Conservation (phyloP, 768 basidiomycete genomes). For the Boletus reticulatus region DNA sequence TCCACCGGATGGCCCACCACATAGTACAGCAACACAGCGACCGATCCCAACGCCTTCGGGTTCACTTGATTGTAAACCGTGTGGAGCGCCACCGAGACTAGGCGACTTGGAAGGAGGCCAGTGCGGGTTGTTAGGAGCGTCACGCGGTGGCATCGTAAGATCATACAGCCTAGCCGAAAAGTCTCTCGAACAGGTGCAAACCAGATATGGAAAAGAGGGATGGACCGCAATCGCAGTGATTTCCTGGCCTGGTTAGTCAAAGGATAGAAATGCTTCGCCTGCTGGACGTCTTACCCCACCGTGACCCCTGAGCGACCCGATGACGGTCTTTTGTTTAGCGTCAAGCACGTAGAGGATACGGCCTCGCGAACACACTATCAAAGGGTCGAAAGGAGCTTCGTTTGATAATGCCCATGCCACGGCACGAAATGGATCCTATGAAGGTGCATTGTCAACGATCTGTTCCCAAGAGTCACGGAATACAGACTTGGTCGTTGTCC, state of each 20-base stretch:
- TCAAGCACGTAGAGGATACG: conserved; percentile 59
- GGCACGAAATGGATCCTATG: conserved; percentile 26
- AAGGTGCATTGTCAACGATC: conserved; percentile 7
- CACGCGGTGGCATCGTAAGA: conserved; percentile 38
- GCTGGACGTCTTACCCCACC: conserved; percentile 56
- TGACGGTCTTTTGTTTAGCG: conserved; percentile 36
- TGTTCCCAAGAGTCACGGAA: neutral
- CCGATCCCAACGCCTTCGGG: conserved; percentile 57
- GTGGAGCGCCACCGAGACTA: conserved; percentile 64
- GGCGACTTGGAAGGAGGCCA: conserved; percentile 52
- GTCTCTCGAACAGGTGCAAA: conserved; percentile 74
- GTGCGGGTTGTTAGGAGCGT: conserved; percentile 47
- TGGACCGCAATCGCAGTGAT: conserved; percentile 73
- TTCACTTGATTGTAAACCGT: conserved; percentile 61
- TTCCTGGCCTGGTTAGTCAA: conserved; percentile 36
- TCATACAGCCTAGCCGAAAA: conserved; percentile 71
- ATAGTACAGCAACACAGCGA: conserved; percentile 61
- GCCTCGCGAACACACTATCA: conserved; percentile 54
- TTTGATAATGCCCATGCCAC: conserved; percentile 61
- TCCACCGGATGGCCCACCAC: conserved; percentile 71
- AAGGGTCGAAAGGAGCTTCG: conserved; percentile 47
- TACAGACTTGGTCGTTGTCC: conserved; percentile 18
- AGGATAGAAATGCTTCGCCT: neutral
- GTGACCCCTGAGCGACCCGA: conserved; percentile 62
- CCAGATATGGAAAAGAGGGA: conserved; percentile 52